phyloP scores from a whole-genome alignment of 768 basidiomycete species.

The Naganishia kalamii region DNA sequence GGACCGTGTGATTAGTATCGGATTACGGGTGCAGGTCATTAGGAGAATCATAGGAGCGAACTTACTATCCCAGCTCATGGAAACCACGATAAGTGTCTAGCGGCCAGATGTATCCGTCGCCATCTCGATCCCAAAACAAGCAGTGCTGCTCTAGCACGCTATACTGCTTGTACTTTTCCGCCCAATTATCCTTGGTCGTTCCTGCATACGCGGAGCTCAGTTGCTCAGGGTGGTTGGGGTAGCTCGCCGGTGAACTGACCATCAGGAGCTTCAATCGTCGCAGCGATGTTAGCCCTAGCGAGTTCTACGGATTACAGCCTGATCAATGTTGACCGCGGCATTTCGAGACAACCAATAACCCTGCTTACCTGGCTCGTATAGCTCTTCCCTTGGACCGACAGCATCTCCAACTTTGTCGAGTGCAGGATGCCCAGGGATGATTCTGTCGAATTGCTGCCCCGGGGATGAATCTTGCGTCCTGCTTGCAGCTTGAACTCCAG shows the following conservation, averaged over 20 bases:
- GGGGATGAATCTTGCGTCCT: not conserved
- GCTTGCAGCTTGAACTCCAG: not conserved
- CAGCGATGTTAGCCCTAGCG: slow-evolving; percentile 3
- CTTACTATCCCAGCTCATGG: slow-evolving; percentile 50
- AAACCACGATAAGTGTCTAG: slow-evolving; percentile 50
- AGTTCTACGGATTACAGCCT: not conserved
- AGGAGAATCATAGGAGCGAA: slow-evolving; percentile 31
- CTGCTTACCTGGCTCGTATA: slow-evolving; percentile 1
- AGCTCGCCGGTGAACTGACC: not conserved
- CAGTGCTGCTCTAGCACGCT: slow-evolving; percentile 51
- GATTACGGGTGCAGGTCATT: too few species aligned
- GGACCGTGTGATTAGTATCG: too few species aligned
- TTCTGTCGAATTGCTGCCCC: not conserved
- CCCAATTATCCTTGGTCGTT: not conserved
- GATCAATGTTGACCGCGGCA: not conserved
- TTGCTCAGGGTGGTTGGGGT: too few species aligned
- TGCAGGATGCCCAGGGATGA: slow-evolving; percentile 1
- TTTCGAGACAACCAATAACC: not conserved
- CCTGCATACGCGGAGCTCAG: not conserved
- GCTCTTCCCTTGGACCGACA: not conserved
- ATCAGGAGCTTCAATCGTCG: not conserved
- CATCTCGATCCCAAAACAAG: slow-evolving; percentile 49
- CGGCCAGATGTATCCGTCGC: slow-evolving; percentile 52
- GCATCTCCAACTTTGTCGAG: not conserved
- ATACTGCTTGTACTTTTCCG: not conserved